A percentile compares a stretch with the other conserved stretches of the same genome.
These are phyloP conservation scores for Eucalyptus decipiens DNA, from an alignment of 345 rosid species.

Conservation along the genomic window DNA sequence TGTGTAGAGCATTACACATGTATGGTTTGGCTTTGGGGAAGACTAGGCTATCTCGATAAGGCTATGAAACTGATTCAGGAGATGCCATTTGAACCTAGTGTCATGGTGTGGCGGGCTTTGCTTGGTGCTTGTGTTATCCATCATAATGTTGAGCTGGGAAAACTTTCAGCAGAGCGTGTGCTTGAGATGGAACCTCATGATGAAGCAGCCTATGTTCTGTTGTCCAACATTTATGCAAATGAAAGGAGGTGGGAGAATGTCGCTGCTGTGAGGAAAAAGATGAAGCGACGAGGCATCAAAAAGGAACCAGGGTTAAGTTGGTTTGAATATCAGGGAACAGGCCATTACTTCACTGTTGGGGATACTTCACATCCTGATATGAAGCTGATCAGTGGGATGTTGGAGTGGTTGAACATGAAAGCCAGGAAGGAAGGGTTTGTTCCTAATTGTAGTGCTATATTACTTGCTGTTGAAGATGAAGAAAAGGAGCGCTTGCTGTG, in stretches of 20 bases:
- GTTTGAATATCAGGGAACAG: constrained; percentile 61
- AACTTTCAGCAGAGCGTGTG: constrained; percentile 37
- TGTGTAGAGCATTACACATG: constrained; percentile 72
- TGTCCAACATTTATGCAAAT: constrained; percentile 70
- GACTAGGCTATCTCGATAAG: constrained; percentile 61
- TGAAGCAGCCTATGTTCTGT: constrained; percentile 59
- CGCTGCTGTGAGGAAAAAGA: constrained; percentile 49
- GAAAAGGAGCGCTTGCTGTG: constrained; percentile 57
- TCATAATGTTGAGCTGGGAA: constrained; percentile 55
- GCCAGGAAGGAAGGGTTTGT: constrained; percentile 48
- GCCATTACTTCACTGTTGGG: constrained; percentile 58
- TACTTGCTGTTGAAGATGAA: constrained; percentile 44
- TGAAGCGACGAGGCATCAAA: constrained; percentile 60
- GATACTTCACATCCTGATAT: constrained; percentile 53
- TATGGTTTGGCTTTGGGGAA: constrained; percentile 77
- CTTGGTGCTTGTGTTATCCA: constrained; percentile 76
- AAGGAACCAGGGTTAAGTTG: constrained; percentile 90
- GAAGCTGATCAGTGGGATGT: constrained; percentile 65
- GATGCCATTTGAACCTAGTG: constrained; percentile 56
- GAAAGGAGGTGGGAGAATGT: constrained; percentile 60
- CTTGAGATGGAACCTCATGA: constrained; percentile 68
- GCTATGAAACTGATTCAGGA: constrained; percentile 56
- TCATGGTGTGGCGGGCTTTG: constrained; percentile 80
- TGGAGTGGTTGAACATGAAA: constrained; percentile 78
- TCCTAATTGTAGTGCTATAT: constrained; percentile 38